These are phyloP conservation scores for Trametes punicea DNA, from an alignment of 768 basidiomycete genomes.

Conservation along the genomic window DNA sequence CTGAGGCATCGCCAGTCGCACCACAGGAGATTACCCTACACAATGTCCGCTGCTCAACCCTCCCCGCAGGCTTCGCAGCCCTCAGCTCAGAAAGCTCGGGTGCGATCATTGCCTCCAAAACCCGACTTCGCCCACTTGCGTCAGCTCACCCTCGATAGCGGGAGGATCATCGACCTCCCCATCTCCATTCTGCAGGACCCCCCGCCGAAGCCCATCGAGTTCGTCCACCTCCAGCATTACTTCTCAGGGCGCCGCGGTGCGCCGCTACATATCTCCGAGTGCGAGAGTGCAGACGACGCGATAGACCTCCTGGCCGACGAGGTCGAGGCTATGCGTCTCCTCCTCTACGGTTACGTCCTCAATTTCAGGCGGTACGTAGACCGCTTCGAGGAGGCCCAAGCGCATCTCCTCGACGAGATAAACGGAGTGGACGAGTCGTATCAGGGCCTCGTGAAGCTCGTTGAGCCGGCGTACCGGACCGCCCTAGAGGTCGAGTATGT, in stretches of 20 bases:
- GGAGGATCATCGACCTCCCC: slow-evolving; percentile 13
- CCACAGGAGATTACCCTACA: not conserved
- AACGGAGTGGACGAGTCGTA: not conserved
- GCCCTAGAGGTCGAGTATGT: not conserved
- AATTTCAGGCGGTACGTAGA: slow-evolving; percentile 9
- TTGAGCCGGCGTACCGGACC: not conserved
- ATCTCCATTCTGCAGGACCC: slow-evolving; percentile 1
- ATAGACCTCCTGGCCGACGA: slow-evolving; percentile 14
- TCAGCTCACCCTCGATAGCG: slow-evolving; percentile 11
- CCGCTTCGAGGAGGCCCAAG: slow-evolving; percentile 8
- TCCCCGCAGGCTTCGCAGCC: not conserved
- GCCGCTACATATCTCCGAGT: not conserved
- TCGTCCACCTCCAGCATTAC: slow-evolving; percentile 15
- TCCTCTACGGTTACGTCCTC: slow-evolving; percentile 14
- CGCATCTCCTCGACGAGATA: not conserved
- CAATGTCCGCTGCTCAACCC: not conserved
- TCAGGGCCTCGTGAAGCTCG: not conserved
- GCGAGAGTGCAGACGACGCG: slow-evolving; percentile 12
- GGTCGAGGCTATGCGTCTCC: slow-evolving; percentile 9
- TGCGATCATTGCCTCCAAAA: too few species aligned
- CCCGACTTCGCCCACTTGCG: not conserved
- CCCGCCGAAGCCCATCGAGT: slow-evolving; percentile 9
- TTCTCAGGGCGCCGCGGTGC: not conserved
- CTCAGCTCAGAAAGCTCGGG: not conserved
- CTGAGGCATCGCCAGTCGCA: not conserved